Base-by-base conservation (phyloP, 2,329 filamentous ascomycete genomes). In the Didymella exigua region DNA sequence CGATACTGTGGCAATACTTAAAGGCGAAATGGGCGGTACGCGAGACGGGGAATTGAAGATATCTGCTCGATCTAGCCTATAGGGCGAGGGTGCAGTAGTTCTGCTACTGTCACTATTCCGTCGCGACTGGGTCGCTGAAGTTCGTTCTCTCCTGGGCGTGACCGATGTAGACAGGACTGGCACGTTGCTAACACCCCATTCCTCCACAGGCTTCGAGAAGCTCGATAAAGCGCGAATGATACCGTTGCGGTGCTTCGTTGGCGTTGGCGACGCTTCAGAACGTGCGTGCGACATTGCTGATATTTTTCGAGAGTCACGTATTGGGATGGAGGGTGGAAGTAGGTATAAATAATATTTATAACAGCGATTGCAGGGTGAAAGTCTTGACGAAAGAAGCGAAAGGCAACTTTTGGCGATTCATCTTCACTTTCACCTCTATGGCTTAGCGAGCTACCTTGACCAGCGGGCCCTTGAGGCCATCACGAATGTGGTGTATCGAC, bases 91-190 rank as follows among this genome's bases (percentile, higher is more conserved):
- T 2, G 38, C 16, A n/a, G 23, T 27, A 14, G n/a, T 19, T 13
- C 18, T 24, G n/a, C 19, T 27, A 24, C 24, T 27, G 24, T 18
- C 21, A 24, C 38, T 27, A 3, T 7, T 11, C 18, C 6, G 38
- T 27, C 38, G 23, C 10, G 23, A 27, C 24, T 10, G 23, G 10
- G 4, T 27, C 14, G 23, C 9, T 41, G 18, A n/a, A 30, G 11
- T 4, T 21, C 24, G 33, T 21, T 14, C 9, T 9, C 38, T 19
- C 5, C 47, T 24, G 2, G 47, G 38, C 11, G 31, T 40, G 8
- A 50, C 31, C 16, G 41, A 40, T 5, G 31, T 19, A 6, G 47
- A 50, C 16, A 50, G 47, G 8, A 50, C 23, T 18, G 47, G 47
- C 2, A 50, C 30, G 38, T 18, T 21, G 16, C 38, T 43, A 18